phyloP scores from a whole-genome alignment of 2,329 filamentous ascomycete genomes.

The Curvularia hawaiiensis region DNA sequence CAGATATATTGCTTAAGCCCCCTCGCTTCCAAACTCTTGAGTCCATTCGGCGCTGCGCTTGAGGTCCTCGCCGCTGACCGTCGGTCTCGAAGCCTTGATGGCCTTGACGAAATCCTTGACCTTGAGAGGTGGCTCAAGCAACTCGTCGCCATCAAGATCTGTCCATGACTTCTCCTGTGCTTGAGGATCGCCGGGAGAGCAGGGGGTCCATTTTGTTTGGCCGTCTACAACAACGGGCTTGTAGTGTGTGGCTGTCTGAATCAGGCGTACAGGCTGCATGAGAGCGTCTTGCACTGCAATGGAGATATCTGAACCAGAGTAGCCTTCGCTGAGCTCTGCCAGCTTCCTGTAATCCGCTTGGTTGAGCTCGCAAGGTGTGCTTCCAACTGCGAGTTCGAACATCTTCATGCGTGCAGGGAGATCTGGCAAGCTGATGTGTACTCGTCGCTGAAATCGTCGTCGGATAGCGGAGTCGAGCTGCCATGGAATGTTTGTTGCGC shows the following conservation, averaged over 20 bases:
- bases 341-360: conserved; percentile 79
- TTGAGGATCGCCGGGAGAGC: conserved; percentile 85
- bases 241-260: conserved; percentile 97
- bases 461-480: conserved; percentile 96
- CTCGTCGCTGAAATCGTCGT: conserved; percentile 91
- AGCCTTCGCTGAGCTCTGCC: conserved; percentile 84
- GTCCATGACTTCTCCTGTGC: conserved; percentile 95
- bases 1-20: conserved; percentile 54
- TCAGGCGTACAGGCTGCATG: conserved; percentile 97
- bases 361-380: conserved; percentile 84
- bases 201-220: conserved; percentile 76
- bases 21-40: conserved; percentile 92
- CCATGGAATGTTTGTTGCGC: conserved; percentile 98
- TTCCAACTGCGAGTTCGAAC: conserved; percentile 95
- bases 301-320: conserved; percentile 93
- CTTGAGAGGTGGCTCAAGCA: conserved; percentile 83
- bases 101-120: conserved; percentile 95
- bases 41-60: conserved; percentile 90
- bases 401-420: conserved; percentile 84
- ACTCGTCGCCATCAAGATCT: conserved; percentile 78
- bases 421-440: conserved; percentile 94
- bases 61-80: conserved; percentile 86
- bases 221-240: conserved; percentile 81
- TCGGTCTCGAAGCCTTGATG: conserved; percentile 85
- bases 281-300: conserved; percentile 95